Conservation (phyloP, 1,284 basidiomycete genomes). For the Chalciporus sp. region DNA sequence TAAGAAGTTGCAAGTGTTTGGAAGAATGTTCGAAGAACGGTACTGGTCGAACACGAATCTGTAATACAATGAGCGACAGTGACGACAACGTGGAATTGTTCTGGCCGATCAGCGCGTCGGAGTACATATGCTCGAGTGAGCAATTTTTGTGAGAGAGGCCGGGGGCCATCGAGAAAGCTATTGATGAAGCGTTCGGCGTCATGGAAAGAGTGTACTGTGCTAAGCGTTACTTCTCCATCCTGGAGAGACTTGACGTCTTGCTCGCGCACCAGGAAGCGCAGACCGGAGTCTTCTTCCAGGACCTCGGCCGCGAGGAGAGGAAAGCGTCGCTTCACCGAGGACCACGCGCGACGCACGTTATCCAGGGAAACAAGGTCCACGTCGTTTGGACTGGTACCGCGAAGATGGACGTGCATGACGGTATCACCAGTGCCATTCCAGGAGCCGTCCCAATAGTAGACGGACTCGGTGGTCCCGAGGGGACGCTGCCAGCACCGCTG, state of each 20-base stretch:
- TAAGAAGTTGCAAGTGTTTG: slow-evolving; percentile 40
- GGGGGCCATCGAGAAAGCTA: slow-evolving; percentile 7
- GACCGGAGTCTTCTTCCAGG: slow-evolving; percentile 10
- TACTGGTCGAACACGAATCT: no score
- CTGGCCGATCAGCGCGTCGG: slow-evolving; percentile 4
- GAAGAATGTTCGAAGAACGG: slow-evolving; percentile 38
- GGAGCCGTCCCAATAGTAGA: no score
- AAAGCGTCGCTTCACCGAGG: no score
- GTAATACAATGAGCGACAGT: slow-evolving; percentile 14
- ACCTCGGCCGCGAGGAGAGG: slow-evolving; percentile 19
- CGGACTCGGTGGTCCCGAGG: no score
- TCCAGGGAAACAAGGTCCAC: slow-evolving; percentile 1
- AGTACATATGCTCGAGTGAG: slow-evolving; percentile 6
- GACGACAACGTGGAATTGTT: slow-evolving; percentile 14
- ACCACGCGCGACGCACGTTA: slow-evolving; percentile 19
- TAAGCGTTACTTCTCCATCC: slow-evolving; percentile 13
- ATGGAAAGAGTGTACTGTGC: slow-evolving; percentile 9
- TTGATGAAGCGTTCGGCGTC: slow-evolving; percentile 15
- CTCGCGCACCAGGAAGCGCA: slow-evolving; percentile 15
- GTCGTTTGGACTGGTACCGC: slow-evolving; percentile 1
- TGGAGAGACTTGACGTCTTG: slow-evolving; percentile 5
- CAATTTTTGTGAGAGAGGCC: slow-evolving; percentile 3
- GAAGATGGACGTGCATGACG: no score
- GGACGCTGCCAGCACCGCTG: no score
- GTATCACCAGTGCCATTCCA: no score